Base-by-base conservation (phyloP, 225 moss, liverwort and hornwort genomes). In the Polytrichum commune region DNA sequence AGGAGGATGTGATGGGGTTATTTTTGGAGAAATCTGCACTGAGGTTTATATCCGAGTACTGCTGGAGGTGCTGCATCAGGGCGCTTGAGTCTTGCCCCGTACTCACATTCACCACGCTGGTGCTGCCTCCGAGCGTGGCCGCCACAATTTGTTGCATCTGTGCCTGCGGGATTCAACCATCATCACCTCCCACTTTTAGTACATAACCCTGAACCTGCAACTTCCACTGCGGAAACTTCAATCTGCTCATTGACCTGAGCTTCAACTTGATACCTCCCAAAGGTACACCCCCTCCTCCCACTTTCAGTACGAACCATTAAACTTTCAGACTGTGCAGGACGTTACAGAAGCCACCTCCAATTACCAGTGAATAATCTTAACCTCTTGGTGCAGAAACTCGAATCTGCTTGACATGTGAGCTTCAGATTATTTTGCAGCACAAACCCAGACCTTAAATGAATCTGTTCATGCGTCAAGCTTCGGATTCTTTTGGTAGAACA, bases 71-170 rank as follows among this genome's bases (percentile, higher is more conserved):
- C 71, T 73, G 65, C 67, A 83, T 76, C 27, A 75, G 5, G 24
- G 58, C 64, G 18, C 70, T 75, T 65, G 74, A 68, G 32, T 83
- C 83, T 69, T 86, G 86, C 19, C 64, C 73, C 0, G 86, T 26
- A 32, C 80, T 83, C 71, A 83, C 83, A 61, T 81, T 83, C 58
- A 83, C 83, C n/a, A 83, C 68, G 62, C 83, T 76, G 30, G 86
- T 78, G 60, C 71, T 86, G 62, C 63, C 83, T 32, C 78, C 86
- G 38, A 83, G 66, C 19, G 86, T 83, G 27, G 78, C 78, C 76
- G 78, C 78, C 78, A 78, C 72, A 54, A 74, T 81, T 72, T 83
- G 83, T 65, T 81, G 83, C 80, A 86, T 74, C 78, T 86, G 86
- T 54, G 80, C 75, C 83, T 86, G 86, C 73, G 61, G 8, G 58